Percentiles rank a stretch among this genome's conserved stretches.
Conservation (phyloP, 73 alveolate species). For the Diophrys sp. region DNA sequence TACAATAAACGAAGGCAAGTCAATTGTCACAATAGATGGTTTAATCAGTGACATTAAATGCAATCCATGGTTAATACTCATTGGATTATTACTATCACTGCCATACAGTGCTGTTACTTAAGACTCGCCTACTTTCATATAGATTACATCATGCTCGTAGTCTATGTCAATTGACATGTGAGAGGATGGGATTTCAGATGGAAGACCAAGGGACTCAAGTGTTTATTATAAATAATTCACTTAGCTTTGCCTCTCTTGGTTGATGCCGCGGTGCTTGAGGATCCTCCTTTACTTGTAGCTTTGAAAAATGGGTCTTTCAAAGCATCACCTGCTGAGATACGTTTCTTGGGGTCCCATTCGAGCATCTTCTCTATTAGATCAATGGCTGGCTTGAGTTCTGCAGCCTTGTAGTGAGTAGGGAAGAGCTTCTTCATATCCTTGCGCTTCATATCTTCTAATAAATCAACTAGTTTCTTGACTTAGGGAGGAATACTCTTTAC, state of each 20-base stretch:
- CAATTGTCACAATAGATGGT: no score
- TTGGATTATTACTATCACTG: no score
- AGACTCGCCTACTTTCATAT: no score
- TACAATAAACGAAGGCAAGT: no score
- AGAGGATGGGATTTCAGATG: no score
- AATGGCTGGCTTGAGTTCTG: slow-evolving; percentile 32
- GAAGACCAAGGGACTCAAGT: not conserved
- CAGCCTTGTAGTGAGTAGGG: slow-evolving; percentile 13
- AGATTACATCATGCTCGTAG: no score
- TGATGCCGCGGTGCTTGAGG: not conserved
- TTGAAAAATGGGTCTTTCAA: not conserved
- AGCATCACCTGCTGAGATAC: slow-evolving; percentile 40
- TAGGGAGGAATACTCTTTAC: slow-evolving; percentile 14
- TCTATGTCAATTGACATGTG: no score
- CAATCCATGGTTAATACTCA: no score
- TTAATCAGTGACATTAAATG: no score
- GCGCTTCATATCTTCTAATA: slow-evolving; percentile 41
- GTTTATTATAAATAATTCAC: not conserved
- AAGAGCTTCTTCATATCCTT: slow-evolving; percentile 30
- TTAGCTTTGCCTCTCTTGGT: not conserved
- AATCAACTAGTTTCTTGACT: slow-evolving; percentile 29
- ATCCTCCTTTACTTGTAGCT: not conserved
- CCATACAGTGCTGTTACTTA: no score
- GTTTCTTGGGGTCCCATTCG: slow-evolving; percentile 71
- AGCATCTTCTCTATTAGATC: slow-evolving; percentile 63